Evolutionary conservation across 352 stramenopile species (phyloP).

Genomic region (Salisapilia sapeloensis): DNA sequence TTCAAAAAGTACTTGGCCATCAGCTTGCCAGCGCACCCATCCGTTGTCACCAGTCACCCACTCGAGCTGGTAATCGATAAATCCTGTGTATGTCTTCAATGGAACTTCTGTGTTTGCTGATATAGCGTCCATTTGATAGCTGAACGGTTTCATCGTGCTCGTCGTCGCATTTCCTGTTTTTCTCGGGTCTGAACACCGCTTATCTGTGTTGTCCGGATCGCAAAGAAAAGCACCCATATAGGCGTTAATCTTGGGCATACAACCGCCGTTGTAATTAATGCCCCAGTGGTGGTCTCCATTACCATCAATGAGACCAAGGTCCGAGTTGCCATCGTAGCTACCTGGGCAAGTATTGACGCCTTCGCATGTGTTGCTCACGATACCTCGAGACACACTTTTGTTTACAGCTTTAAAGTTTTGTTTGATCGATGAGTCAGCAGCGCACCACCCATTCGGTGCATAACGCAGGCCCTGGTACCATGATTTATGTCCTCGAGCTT

Average conservation of each 20-base stretch:
- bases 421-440: conserved; percentile 4
- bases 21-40: conserved; percentile 33
- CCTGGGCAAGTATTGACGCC: conserved; percentile 24
- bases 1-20: conserved; percentile 30
- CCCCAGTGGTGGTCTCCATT: conserved; percentile 20
- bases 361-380: conserved; percentile 26
- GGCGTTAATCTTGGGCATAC: conserved; percentile 30
- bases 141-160: conserved; percentile 19
- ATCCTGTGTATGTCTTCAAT: conserved; percentile 27
- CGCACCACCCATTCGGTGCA: too few species aligned
- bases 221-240: conserved; percentile 28
- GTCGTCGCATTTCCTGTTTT: conserved; percentile 9
- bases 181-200: conserved; percentile 11
- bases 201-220: conserved; percentile 20
- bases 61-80: conserved; percentile 33
- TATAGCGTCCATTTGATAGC: conserved; percentile 47
- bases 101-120: conserved; percentile 46
- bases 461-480: conserved; percentile 51
- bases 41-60: conserved; percentile 30
- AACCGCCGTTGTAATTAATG: conserved; percentile 27
- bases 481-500: conserved; percentile 10
- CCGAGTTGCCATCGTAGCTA: conserved; percentile 20
- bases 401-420: conserved; percentile 20
- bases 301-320: conserved; percentile 19
- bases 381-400: conserved; percentile 9